Evolutionary conservation across 495 filamentous ascomycete species (phyloP), one percentile per base, ranked within the genome.

Genomic region (Tuber calosporum): DNA sequence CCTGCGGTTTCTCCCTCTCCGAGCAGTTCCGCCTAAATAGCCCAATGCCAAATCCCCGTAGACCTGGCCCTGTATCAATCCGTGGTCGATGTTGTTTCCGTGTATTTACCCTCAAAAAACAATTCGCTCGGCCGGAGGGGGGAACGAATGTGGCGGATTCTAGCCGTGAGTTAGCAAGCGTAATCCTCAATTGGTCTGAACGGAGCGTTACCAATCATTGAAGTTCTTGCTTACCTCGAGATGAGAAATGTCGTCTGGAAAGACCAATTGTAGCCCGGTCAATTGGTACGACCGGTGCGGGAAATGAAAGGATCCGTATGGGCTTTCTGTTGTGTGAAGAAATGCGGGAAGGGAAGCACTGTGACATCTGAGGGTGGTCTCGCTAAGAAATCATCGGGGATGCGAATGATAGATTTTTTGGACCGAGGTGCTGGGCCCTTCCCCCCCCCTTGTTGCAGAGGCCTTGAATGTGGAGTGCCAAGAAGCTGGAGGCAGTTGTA

Each of bases 21-120:
- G 53, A 62, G 13, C 53, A 17, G 13, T 62, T 62, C 53, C 53
- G 53, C 53, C 53, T 62, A 5, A 62, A 62, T 17, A 62, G 53
- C 53, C 53, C 53, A 62, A 62, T 62, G 53, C 53, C 53, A 30
- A 62, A 62, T 34, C 26, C 53, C 53, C 53, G 53, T 34, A 62
- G 53, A 17, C 53, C 53, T 17, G 53, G 53, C 4, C 53, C 53
- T 34, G 53, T 34, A 17, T 62, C 53, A 13, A 62, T 34, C 53
- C 53, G 53, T 34, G 53, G 53, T 34, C 26, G 53, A 13, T 34
- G 53, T 8, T 62, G 53, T 62, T 62, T 62, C 53, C 53, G 53
- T 62, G 13, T 6, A 62, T 34, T 62, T 34, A 9, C 53, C 53
- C 53, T 62, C 53, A 62, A 34, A 62, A 62, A 34, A 62, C 53